Evolutionary conservation across 768 basidiomycete species (phyloP).

Genomic region (Serendipita sp.): DNA sequence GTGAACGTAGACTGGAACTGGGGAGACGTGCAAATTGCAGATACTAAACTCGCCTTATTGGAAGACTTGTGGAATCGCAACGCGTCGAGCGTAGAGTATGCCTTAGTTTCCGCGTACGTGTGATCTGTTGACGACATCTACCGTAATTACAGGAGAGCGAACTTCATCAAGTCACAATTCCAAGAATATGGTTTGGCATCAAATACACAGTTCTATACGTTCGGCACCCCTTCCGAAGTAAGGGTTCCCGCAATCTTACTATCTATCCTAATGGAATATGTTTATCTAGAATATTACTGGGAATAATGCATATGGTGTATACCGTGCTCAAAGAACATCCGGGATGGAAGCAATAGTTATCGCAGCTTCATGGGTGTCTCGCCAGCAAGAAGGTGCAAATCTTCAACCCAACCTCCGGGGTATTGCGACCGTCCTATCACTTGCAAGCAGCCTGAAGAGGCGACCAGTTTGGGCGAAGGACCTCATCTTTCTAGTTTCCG

Average conservation of each 20-base stretch:
- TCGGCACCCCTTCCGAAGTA: conserved; percentile 37
- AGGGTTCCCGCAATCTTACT: conserved; percentile 12
- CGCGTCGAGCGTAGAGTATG: conserved; percentile 58
- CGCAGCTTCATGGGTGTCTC: conserved; percentile 78
- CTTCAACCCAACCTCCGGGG: conserved; percentile 64
- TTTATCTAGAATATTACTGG: conserved; percentile 38
- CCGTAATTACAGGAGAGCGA: conserved; percentile 38
- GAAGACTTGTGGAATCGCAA: conserved; percentile 48
- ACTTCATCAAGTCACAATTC: conserved; percentile 48
- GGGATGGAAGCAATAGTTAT: conserved; percentile 87
- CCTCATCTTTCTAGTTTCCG: conserved; percentile 75
- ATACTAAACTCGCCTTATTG: conserved; percentile 57
- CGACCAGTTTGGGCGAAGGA: conserved; percentile 94
- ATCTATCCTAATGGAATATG: neutral
- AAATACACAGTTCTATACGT: conserved; percentile 52
- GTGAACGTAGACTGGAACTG: conserved; percentile 86
- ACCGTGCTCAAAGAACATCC: conserved; percentile 77
- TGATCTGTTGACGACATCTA: neutral
- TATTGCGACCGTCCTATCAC: conserved; percentile 62
- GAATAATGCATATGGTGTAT: conserved; percentile 66
- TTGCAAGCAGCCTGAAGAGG: conserved; percentile 68
- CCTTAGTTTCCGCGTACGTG: neutral
- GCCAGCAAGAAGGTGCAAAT: conserved; percentile 37
- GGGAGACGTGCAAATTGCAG: conserved; percentile 78
- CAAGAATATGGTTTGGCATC: conserved; percentile 55